These are phyloP conservation scores for Cyberlindnera mississippiensis DNA, from an alignment of 805 yeast species.

Conservation along the genomic window DNA sequence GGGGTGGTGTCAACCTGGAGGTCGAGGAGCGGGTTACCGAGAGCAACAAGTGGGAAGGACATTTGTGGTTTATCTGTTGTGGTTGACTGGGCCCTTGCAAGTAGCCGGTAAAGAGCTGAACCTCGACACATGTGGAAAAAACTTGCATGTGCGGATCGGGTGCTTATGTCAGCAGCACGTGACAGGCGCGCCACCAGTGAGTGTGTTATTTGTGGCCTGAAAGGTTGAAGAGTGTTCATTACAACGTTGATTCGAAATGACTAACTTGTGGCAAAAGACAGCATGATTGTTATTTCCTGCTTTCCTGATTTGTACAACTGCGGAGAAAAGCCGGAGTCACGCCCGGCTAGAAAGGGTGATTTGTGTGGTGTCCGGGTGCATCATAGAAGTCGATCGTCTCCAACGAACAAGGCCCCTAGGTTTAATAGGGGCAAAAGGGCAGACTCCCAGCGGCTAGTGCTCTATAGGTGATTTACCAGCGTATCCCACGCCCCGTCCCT, in stretches of 20 bases:
- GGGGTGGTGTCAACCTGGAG: constrained; percentile 71
- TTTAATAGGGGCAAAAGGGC: too few species aligned
- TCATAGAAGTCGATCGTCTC: neutral
- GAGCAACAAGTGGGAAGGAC: constrained; percentile 71
- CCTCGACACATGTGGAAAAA: constrained; percentile 7
- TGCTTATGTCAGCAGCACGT: constrained; percentile 9
- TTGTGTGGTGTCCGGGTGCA: neutral
- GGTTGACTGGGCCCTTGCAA: neutral
- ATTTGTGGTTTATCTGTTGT: constrained; percentile 26
- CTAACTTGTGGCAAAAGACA: too few species aligned
- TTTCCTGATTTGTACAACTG: too few species aligned
- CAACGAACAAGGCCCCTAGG: too few species aligned
- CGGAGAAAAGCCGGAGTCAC: neutral
- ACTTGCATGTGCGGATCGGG: neutral
- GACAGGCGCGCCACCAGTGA: neutral
- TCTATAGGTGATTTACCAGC: too few species aligned
- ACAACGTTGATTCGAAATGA: too few species aligned
- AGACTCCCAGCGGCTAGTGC: too few species aligned
- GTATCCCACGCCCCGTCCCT: neutral
- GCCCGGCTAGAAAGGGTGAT: neutral
- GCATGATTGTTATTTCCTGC: too few species aligned
- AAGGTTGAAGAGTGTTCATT: too few species aligned
- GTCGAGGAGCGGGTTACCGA: constrained; percentile 92
- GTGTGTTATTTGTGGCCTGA: too few species aligned
- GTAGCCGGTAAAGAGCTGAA: neutral